Base-by-base conservation (phyloP, 2,329 filamentous ascomycete species). In the Ascochyta lentis region DNA sequence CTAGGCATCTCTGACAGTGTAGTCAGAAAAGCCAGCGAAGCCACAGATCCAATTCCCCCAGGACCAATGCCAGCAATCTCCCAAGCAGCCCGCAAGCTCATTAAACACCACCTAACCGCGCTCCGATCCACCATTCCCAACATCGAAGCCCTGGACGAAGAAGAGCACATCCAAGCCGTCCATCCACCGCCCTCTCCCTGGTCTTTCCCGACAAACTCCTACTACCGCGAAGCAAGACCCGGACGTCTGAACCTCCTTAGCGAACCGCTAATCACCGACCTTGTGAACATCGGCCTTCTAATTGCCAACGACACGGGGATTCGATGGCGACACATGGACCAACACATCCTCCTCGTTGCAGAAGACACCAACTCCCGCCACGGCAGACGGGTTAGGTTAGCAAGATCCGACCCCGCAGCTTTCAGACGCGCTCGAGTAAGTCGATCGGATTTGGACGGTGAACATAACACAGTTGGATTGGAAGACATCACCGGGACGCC, bases 241-340 rank as follows among this genome's bases (percentile, higher is more conserved):
- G 26, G 49, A 4, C 29, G 3, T 3, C 6, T 13, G 6, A 13
- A 31, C 4, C 29, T 3, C 4, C 29, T 31, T 5, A 15, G 4
- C 13, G 29, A 51, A 24, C 10, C 40, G 1, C 48, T 51, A 1
- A 51, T 44, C 24, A 23, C 13, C 19, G 24, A 44, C 2, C 48
- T 51, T 1, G 26, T 51, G 5, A 51, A 31, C 6, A 27, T 31
- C 12, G 40, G 48, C 10, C 23, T 44, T 3, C 23, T 51, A 0
- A 13, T 51, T 1, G 48, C 24, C 3, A 44, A 44, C 13, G 24
- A 44, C 10, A 26, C 7, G 3, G 48, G 48, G 0, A 51, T 51
- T 3, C 23, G 48, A 7, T 51, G 48, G 48, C 38, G 26, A 13
- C 48, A 51, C 9, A 12, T 38, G n/a, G 33, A 51, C n/a, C 40